Conservation (phyloP, 371 early-diverging fungal species). For the Apophysomyces ossiformis region DNA sequence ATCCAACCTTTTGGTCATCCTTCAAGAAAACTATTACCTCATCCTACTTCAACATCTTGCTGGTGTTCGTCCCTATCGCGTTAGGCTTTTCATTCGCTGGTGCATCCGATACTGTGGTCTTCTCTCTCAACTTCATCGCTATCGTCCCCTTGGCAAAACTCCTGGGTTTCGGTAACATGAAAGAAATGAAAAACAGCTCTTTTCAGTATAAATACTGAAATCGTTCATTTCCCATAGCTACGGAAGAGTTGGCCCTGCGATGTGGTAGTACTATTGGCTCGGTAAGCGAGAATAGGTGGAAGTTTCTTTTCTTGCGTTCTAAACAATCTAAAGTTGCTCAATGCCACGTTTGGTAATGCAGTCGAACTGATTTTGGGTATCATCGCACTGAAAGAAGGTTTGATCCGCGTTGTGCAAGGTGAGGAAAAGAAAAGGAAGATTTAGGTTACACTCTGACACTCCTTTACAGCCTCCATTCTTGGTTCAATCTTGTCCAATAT, state of each 20-base stretch:
- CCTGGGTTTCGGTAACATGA: slow-evolving; percentile 47
- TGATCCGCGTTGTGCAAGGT: slow-evolving; percentile 84
- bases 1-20: slow-evolving; percentile 37
- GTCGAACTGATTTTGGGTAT: slow-evolving; percentile 88
- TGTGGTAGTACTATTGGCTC: slow-evolving; percentile 38
- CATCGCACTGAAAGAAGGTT: slow-evolving; percentile 79
- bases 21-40: slow-evolving; percentile 35
- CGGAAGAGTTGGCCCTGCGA: slow-evolving; percentile 53
- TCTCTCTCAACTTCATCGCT: slow-evolving; percentile 89
- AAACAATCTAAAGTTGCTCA: slow-evolving; percentile 27
- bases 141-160: slow-evolving; percentile 89
- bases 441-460: neutral
- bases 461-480: slow-evolving; percentile 65
- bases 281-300: slow-evolving; percentile 18
- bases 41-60: slow-evolving; percentile 67
- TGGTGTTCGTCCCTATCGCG: slow-evolving; percentile 82
- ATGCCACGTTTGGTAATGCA: slow-evolving; percentile 69
- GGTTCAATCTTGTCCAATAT: slow-evolving; percentile 86
- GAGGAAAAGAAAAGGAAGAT: slow-evolving; percentile 3
- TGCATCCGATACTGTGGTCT: slow-evolving; percentile 67
- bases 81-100: slow-evolving; percentile 60
- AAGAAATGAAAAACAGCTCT: neutral
- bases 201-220: neutral
- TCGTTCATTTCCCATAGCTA: slow-evolving; percentile 27
- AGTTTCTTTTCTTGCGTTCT: slow-evolving; percentile 8